These are phyloP conservation scores for Ceratocystis alfenasii DNA, from an alignment of 2,329 filamentous ascomycete species.

Conservation along the genomic window DNA sequence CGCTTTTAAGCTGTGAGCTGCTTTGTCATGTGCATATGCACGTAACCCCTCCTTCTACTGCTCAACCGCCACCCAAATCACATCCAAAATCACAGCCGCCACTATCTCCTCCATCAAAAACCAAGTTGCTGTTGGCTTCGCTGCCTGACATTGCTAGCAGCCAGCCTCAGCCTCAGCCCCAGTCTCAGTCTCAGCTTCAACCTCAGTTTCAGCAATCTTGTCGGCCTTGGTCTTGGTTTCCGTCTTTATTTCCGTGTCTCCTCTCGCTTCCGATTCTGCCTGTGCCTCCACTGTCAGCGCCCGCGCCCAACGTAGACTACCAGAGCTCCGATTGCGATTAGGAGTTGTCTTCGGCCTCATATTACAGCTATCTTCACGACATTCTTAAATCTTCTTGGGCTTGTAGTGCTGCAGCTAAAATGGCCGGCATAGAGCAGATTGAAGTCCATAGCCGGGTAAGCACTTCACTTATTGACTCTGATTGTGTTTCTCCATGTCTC, in stretches of 20 bases:
- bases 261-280: background rate
- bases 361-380: slow-evolving; percentile 8
- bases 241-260: background rate
- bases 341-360: slow-evolving; percentile 12
- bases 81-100: background rate
- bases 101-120: background rate
- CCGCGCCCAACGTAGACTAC: background rate
- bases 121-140: background rate
- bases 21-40: slow-evolving; percentile 22
- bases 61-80: slow-evolving; percentile 23
- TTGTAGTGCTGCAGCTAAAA: slow-evolving; percentile 31
- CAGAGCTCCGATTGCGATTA: slow-evolving; percentile 11
- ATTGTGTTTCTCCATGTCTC: too few species aligned
- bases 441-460: slow-evolving; percentile 93
- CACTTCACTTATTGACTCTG: background rate
- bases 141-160: background rate
- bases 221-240: background rate
- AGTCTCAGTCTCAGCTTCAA: background rate
- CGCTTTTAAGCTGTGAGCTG: slow-evolving; percentile 22
- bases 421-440: slow-evolving; percentile 93
- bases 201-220: background rate
- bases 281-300: background rate
- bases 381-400: slow-evolving; percentile 16
- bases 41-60: slow-evolving; percentile 14
- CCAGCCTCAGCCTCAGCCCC: background rate